Percentiles rank a stretch among this genome's conserved stretches.
These are phyloP conservation scores for Penicillium sp. DNA, from an alignment of 2,329 filamentous ascomycete species.

Conservation along the genomic window DNA sequence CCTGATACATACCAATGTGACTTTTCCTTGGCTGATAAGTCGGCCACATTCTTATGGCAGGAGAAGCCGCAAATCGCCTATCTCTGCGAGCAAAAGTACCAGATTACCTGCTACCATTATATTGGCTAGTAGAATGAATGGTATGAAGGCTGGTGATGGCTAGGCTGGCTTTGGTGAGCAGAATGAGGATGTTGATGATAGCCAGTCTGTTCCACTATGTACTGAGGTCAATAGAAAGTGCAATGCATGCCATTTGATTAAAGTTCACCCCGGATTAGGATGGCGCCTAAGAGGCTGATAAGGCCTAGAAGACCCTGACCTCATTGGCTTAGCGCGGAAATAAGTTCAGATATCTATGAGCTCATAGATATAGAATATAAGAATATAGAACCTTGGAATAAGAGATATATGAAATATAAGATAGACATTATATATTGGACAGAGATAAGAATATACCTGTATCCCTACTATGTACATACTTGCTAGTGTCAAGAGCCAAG, in stretches of 20 bases:
- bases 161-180: background rate
- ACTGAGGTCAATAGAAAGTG: no score
- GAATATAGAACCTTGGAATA: background rate
- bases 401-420: background rate
- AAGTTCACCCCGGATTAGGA: background rate
- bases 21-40: no score
- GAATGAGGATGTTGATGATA: no score
- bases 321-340: background rate
- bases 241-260: background rate
- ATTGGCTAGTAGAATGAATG: no score
- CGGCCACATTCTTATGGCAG: no score
- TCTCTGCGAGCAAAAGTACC: no score
- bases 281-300: background rate
- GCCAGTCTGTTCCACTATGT: no score
- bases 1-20: no score
- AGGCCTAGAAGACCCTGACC: background rate
- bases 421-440: background rate
- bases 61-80: no score
- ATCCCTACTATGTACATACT: background rate
- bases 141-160: no score
- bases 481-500: background rate
- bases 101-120: no score
- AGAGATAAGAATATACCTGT: background rate
- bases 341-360: background rate
- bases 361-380: background rate